These are phyloP conservation scores for Cryptosporidium meleagridis DNA, from an alignment of 169 alveolate species.

Conservation along the genomic window DNA sequence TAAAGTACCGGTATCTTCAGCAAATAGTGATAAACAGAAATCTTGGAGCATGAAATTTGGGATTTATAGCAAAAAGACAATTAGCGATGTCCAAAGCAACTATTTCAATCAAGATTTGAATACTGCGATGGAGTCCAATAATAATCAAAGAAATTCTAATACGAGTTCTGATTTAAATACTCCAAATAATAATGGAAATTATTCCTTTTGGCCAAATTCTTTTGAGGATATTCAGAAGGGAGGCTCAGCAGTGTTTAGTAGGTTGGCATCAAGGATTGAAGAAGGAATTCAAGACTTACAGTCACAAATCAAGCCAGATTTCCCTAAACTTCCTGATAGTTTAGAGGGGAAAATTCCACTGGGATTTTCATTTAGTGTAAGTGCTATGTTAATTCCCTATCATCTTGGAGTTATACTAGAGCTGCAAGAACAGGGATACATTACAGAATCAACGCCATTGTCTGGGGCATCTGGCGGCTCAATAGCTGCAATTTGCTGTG, in stretches of 20 bases:
- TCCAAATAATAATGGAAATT: not conserved
- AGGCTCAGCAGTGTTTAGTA: conserved; percentile 57
- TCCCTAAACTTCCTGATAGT: conserved; percentile 49
- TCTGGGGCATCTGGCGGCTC: conserved; percentile 75
- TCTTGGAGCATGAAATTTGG: conserved; percentile 57
- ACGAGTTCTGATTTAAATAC: not conserved
- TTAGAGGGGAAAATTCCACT: conserved; percentile 28
- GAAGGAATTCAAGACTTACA: conserved; percentile 75
- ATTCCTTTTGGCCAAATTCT: conserved; percentile 66
- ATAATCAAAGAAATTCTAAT: not conserved
- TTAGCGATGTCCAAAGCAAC: not conserved
- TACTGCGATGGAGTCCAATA: not conserved
- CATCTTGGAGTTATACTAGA: conserved; percentile 71
- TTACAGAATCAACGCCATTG: conserved; percentile 60
- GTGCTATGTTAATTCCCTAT: conserved; percentile 72
- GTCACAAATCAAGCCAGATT: conserved; percentile 58
- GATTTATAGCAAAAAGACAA: conserved; percentile 5
- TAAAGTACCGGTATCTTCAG: not conserved
- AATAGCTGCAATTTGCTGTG: conserved; percentile 72
- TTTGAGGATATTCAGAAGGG: conserved; percentile 65
- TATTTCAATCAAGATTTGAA: not conserved
- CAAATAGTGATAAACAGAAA: conserved; percentile 4
- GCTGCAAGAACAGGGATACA: conserved; percentile 71
- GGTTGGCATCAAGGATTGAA: conserved; percentile 66
- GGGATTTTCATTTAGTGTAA: conserved; percentile 69